Base-by-base conservation (phyloP, 352 stramenopile species). In the Globisporangium apiculatum region DNA sequence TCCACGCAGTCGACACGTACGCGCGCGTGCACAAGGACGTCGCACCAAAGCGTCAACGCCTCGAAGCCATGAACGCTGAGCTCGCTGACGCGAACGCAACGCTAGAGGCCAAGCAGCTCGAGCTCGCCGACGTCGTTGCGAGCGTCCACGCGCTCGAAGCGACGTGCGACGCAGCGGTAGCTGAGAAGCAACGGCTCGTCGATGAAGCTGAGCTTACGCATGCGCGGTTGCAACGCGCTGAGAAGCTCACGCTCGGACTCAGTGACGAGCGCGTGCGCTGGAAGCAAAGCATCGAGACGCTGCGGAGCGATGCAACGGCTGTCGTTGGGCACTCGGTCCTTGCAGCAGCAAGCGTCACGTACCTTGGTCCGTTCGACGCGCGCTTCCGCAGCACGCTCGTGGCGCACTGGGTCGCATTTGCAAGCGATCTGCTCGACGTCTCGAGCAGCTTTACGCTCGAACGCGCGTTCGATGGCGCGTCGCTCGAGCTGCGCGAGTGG, bases 401-500 rank as follows among this genome's bases (percentile, higher is more conserved):
- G 17, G 38, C 35, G 5, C 55, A 65, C 9, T 87, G 74, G 77
- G 49, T 69, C 6, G 42, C 68, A 6, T 58, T 67, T 40, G 62
- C 62, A 0, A 48, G 48, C 4, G 50, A 61, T 14, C 24, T 69
- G 9, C 49, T 77, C 3, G 60, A 75, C 1, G 62, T 81, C 3
- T 79, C 82, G 7, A 50, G 61, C 5, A 63, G 53, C 1, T 89
- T 92, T 55, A 74, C 58, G 2, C 66, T 98, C 2, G 61, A 79
- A 3, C 68, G 79, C 31, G 79, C 74, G 8, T 43, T 8, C 11
- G 86, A 95, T 50, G 89, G 87, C 18, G 87, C 97, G 50, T 56
- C 73, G 10, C 77, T 94, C 38, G 72, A 89, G 51, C 73, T 98
- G 38, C 88, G 89, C 7, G 72, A 86, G 40, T 98, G 90, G 89